Conservation (phyloP, 2,329 filamentous ascomycete species). For the Colletotrichum trifolii region DNA sequence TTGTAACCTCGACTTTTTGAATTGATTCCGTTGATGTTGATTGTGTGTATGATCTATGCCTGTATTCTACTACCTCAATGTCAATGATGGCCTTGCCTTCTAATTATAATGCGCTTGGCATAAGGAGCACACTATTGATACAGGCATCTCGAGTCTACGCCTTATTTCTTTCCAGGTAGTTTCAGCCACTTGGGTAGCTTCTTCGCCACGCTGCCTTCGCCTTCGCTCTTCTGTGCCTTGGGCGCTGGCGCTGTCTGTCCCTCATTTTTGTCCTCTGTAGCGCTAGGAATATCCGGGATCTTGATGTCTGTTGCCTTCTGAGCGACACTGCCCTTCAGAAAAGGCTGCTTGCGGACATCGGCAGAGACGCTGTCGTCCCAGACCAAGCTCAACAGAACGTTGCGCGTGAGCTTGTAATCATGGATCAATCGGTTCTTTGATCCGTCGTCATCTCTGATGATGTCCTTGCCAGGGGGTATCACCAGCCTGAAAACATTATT, state of each 20-base stretch:
- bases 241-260: constrained; percentile 43
- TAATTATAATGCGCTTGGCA: too few species aligned
- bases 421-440: constrained; percentile 71
- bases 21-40: not conserved
- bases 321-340: constrained; percentile 69
- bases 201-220: constrained; percentile 51
- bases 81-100: too few species aligned
- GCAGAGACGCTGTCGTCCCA: constrained; percentile 76
- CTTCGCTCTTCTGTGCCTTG: constrained; percentile 49
- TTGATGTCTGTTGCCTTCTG: constrained; percentile 74
- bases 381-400: constrained; percentile 79
- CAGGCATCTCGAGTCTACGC: too few species aligned
- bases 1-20: constrained; percentile 2
- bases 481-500: constrained; percentile 78
- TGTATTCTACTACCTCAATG: too few species aligned
- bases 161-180: constrained; percentile 75
- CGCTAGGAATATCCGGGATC: constrained; percentile 66
- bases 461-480: constrained; percentile 65
- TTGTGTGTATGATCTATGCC: not conserved
- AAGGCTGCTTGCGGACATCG: constrained; percentile 64
- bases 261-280: constrained; percentile 52
- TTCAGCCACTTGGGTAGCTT: constrained; percentile 78
- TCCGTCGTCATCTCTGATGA: constrained; percentile 59
- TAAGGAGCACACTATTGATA: too few species aligned
- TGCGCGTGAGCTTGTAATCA: constrained; percentile 75